These are phyloP conservation scores for Larix kaempferi DNA, from an alignment of 75 land plant genomes.

Conservation along the genomic window DNA sequence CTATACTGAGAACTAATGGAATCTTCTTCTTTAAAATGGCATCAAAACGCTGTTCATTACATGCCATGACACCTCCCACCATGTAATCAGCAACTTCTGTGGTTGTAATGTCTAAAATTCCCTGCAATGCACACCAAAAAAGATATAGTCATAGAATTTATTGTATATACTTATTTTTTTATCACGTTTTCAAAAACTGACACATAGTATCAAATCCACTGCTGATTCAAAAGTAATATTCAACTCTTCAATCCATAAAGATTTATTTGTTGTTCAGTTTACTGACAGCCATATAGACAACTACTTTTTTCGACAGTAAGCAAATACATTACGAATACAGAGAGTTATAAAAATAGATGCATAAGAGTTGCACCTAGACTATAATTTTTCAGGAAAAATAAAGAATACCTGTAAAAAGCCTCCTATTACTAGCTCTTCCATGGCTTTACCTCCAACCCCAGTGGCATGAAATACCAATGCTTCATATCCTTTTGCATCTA, in stretches of 20 bases:
- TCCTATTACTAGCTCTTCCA: slow-evolving; percentile 78
- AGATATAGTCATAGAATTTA: not conserved
- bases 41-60: slow-evolving; percentile 81
- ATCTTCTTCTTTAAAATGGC: slow-evolving; percentile 63
- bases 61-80: slow-evolving; percentile 97
- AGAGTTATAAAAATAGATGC: not conserved
- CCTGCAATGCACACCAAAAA: slow-evolving; percentile 35
- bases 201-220: not conserved
- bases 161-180: not conserved
- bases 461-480: slow-evolving; percentile 96
- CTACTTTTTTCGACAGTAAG: not conserved
- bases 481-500: slow-evolving; percentile 80
- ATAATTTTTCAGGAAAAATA: not conserved
- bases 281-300: not conserved
- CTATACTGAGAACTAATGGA: slow-evolving; percentile 85
- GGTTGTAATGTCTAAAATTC: slow-evolving; percentile 91
- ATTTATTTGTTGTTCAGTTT: not conserved
- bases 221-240: not conserved
- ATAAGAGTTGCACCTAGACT: too few relatives aligned
- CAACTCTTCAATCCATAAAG: not conserved
- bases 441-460: slow-evolving; percentile 92
- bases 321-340: not conserved
- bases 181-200: not conserved
- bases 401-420: slow-evolving; percentile 80
- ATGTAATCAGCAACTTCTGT: slow-evolving; percentile 96